A percentile compares a stretch with the other conserved stretches of the same genome.
Conservation (phyloP, 768 basidiomycete species). For the Peribolospora kevripleyi region DNA sequence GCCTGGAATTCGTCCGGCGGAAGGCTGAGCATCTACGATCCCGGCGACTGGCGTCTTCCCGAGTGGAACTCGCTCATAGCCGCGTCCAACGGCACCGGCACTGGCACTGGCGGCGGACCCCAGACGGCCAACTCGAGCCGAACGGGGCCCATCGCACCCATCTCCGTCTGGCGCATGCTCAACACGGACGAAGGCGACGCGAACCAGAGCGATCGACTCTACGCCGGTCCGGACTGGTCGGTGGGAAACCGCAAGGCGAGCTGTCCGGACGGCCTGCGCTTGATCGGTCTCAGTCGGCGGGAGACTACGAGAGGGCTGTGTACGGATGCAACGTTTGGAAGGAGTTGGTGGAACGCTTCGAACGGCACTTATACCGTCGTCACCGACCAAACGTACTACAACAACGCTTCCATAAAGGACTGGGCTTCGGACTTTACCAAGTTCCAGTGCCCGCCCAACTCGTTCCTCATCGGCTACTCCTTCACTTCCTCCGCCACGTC, state of each 20-base stretch:
- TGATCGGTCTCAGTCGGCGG: neutral
- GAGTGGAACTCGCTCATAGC: neutral
- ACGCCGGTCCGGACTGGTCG: no score
- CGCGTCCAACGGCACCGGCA: no score
- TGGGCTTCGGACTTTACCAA: constrained; percentile 3
- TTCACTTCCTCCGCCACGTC: neutral
- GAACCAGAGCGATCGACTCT: no score
- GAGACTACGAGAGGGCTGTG: constrained; percentile 1
- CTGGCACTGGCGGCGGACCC: no score
- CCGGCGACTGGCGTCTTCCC: neutral
- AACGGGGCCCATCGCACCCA: no score
- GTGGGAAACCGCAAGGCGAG: no score
- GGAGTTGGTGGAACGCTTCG: neutral
- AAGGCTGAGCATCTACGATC: constrained; percentile 3
- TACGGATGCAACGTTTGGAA: neutral
- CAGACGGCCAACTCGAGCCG: no score
- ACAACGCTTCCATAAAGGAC: neutral
- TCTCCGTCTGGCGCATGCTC: no score
- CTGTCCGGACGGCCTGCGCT: neutral
- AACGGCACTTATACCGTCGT: neutral
- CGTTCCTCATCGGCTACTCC: constrained; percentile 1
- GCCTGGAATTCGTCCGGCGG: neutral
- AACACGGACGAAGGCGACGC: no score
- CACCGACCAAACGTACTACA: neutral
- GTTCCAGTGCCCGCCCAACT: neutral